These are phyloP conservation scores for Basidiobolus meristosporus DNA, from an alignment of 371 early-diverging fungal genomes.

Conservation along the genomic window DNA sequence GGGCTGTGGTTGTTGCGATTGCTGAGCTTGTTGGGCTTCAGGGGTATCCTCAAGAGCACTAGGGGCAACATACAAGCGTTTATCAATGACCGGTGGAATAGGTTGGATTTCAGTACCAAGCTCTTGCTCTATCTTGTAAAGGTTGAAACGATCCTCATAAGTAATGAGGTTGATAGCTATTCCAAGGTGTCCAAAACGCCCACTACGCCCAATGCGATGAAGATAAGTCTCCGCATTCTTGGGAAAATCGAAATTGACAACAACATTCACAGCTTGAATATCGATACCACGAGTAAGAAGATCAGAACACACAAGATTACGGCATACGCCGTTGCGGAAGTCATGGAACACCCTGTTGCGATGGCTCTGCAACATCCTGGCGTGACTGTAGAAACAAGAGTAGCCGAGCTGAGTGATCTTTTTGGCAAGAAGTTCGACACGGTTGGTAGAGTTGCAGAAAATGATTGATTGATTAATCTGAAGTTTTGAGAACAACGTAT, in stretches of 20 bases:
- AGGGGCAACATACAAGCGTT: slow-evolving; percentile 65
- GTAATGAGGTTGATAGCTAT: slow-evolving; percentile 95
- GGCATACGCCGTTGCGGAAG: slow-evolving; percentile 89
- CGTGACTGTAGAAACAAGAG: slow-evolving; percentile 96
- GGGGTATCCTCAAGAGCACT: slow-evolving; percentile 23
- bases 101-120: slow-evolving; percentile 92
- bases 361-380: slow-evolving; percentile 92
- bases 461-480: slow-evolving; percentile 99
- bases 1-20: slow-evolving; percentile 9
- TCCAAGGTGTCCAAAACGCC: slow-evolving; percentile 96
- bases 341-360: slow-evolving; percentile 98
- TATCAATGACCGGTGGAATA: slow-evolving; percentile 89
- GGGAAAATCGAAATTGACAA: slow-evolving; percentile 99
- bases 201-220: slow-evolving; percentile 96
- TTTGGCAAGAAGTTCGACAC: slow-evolving; percentile 92
- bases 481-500: slow-evolving; percentile 94
- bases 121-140: slow-evolving; percentile 92
- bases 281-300: slow-evolving; percentile 98
- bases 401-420: slow-evolving; percentile 97
- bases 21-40: slow-evolving; percentile 19
- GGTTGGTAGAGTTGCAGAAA: slow-evolving; percentile 95
- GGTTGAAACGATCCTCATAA: slow-evolving; percentile 86
- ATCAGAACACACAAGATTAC: slow-evolving; percentile 94
- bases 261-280: slow-evolving; percentile 97
- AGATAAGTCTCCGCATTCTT: slow-evolving; percentile 97